A percentile compares a stretch with the other conserved stretches of the same genome.
These are phyloP conservation scores for Chlorella sp. DNA, from an alignment of 139 green algal genomes.

Conservation along the genomic window DNA sequence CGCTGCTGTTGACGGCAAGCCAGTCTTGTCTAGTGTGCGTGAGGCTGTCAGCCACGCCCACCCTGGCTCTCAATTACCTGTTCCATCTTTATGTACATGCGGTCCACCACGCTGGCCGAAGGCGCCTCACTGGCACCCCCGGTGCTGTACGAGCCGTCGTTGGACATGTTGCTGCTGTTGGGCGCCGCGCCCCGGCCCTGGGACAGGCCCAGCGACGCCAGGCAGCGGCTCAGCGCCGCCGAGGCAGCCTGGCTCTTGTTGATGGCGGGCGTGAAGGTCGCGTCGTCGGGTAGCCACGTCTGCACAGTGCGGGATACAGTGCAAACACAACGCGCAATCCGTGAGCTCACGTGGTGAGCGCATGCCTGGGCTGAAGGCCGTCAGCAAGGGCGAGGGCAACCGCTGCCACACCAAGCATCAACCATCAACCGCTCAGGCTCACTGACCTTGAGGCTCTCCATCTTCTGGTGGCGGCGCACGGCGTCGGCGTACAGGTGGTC, in stretches of 20 bases:
- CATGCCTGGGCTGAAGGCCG: too few relatives aligned
- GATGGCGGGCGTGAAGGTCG: constrained; percentile 66
- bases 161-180: too few relatives aligned
- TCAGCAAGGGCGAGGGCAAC: too few relatives aligned
- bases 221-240: constrained; percentile 30
- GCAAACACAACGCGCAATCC: too few relatives aligned
- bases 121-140: neutral
- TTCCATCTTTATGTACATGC: constrained; percentile 40
- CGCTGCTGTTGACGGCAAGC: too few relatives aligned
- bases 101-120: constrained; percentile 28
- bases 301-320: too few relatives aligned
- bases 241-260: constrained; percentile 17
- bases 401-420: too few relatives aligned
- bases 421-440: too few relatives aligned
- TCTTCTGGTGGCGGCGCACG: constrained; percentile 34
- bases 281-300: constrained; percentile 59
- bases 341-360: too few relatives aligned
- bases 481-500: constrained; percentile 70
- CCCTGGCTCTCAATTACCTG: constrained; percentile 16
- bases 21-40: neutral
- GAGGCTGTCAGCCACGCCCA: neutral
- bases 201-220: constrained; percentile 1
- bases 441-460: neutral
- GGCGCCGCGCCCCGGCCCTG: neutral
- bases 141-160: neutral